These are phyloP conservation scores for Dioscorea alata DNA, from an alignment of 106 monocot species.

Conservation along the genomic window DNA sequence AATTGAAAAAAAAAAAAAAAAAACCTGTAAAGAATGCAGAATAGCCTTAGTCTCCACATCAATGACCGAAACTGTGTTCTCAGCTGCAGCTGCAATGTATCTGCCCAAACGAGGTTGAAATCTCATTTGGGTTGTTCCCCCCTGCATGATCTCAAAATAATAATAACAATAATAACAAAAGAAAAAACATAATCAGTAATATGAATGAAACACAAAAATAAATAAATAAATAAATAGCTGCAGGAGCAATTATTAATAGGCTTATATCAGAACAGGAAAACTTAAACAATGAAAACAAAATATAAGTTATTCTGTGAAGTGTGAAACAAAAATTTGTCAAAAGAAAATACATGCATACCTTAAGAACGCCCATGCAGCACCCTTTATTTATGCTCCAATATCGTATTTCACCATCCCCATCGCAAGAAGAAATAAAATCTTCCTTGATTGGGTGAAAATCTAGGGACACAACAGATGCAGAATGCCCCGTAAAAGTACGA, in stretches of 20 bases:
- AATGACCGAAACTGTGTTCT: slow-evolving; percentile 64
- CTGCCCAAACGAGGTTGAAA: slow-evolving; percentile 83
- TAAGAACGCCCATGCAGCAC: slow-evolving; percentile 62
- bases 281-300: too few relatives aligned
- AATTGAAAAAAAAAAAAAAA: too few relatives aligned
- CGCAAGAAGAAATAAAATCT: slow-evolving; percentile 94
- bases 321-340: too few relatives aligned
- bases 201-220: too few relatives aligned
- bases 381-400: slow-evolving; percentile 97
- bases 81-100: slow-evolving; percentile 81
- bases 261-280: too few relatives aligned
- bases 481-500: slow-evolving; percentile 92
- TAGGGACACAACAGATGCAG: slow-evolving; percentile 81
- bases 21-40: slow-evolving; percentile 63
- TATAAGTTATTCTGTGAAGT: too few relatives aligned
- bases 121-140: slow-evolving; percentile 81
- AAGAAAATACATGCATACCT: slow-evolving; percentile 30
- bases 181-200: too few relatives aligned
- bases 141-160: slow-evolving; percentile 26
- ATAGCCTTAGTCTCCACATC: slow-evolving; percentile 75
- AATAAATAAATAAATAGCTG: too few relatives aligned
- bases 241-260: too few relatives aligned
- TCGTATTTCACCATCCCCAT: slow-evolving; percentile 83
- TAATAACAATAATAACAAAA: too few relatives aligned
- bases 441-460: slow-evolving; percentile 93